Evolutionary conservation across 257 asterid species (phyloP).

Genomic region (Primulina eburnea): DNA sequence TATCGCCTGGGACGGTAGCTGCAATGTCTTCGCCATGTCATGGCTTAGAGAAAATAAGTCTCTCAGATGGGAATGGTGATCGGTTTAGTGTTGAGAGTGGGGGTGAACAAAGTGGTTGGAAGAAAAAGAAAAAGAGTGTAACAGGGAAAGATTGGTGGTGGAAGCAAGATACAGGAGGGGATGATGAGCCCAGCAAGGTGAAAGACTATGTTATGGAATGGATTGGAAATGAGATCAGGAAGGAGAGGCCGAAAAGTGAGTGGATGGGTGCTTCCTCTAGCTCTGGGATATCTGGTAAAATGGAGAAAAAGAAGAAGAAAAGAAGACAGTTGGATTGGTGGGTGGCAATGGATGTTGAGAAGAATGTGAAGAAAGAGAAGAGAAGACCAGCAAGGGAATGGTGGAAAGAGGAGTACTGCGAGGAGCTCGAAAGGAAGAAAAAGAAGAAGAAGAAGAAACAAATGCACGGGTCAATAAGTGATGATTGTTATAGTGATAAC

Average conservation of each 20-base stretch:
- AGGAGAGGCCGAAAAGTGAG: constrained; percentile 80
- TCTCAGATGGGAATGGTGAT: constrained; percentile 67
- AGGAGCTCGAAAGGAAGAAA: constrained; percentile 86
- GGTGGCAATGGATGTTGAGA: constrained; percentile 82
- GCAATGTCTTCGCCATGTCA: constrained; percentile 71
- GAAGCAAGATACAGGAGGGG: constrained; percentile 79
- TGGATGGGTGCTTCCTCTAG: constrained; percentile 71
- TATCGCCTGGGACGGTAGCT: constrained; percentile 73
- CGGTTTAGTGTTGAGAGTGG: constrained; percentile 58
- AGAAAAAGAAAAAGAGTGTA: constrained; percentile 66
- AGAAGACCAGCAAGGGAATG: constrained; percentile 97
- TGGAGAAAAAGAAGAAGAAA: constrained; percentile 59
- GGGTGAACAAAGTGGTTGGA: constrained; percentile 48
- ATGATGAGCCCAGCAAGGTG: constrained; percentile 52
- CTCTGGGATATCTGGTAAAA: constrained; percentile 36
- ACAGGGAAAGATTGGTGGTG: constrained; percentile 99
- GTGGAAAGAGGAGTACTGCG: constrained; percentile 99
- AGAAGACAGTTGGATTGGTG: constrained; percentile 84
- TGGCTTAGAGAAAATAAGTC: constrained; percentile 58
- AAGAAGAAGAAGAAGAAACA: constrained; percentile 73
- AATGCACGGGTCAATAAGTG: constrained; percentile 44
- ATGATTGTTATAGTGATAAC: constrained; percentile 45
- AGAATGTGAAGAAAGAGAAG: constrained; percentile 64
- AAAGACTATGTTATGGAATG: constrained; percentile 97
- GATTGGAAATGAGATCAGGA: constrained; percentile 91